These are phyloP conservation scores for Didymella sp. DNA, from an alignment of 2,329 filamentous ascomycete genomes.

Conservation along the genomic window DNA sequence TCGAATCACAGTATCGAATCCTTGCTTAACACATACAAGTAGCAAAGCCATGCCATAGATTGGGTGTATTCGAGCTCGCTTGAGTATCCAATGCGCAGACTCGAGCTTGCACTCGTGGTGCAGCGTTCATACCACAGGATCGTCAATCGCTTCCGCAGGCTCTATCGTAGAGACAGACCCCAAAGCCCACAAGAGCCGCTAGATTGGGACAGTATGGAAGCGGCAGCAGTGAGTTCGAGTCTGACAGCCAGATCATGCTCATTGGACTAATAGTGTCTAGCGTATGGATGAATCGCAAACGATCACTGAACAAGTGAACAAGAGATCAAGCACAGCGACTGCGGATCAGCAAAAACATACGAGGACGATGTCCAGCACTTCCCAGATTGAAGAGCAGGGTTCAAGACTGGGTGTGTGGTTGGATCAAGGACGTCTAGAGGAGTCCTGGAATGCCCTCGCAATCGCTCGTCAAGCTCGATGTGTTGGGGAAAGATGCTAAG, in stretches of 20 bases:
- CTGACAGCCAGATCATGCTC: background rate
- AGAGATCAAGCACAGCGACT: background rate
- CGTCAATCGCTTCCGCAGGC: background rate
- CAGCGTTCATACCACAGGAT: background rate
- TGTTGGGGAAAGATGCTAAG: too few relatives aligned
- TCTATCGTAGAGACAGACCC: background rate
- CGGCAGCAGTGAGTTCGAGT: background rate
- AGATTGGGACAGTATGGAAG: background rate
- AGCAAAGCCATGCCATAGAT: background rate
- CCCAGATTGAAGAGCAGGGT: background rate
- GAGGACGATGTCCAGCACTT: background rate
- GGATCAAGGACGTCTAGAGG: constrained; percentile 17
- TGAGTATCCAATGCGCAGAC: background rate
- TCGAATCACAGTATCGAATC: background rate
- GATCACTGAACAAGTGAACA: constrained; percentile 1
- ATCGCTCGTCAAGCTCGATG: background rate
- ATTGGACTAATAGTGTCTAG: background rate
- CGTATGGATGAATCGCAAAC: background rate
- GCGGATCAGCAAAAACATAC: background rate
- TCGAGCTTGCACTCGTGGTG: background rate
- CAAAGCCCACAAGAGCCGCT: background rate
- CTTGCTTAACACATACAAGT: background rate
- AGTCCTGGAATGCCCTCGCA: constrained; percentile 27
- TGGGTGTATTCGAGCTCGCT: background rate
- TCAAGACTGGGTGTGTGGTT: constrained; percentile 23